These are phyloP conservation scores for Cutaneotrichosporon arboriforme DNA, from an alignment of 1,284 basidiomycete species.

Conservation along the genomic window DNA sequence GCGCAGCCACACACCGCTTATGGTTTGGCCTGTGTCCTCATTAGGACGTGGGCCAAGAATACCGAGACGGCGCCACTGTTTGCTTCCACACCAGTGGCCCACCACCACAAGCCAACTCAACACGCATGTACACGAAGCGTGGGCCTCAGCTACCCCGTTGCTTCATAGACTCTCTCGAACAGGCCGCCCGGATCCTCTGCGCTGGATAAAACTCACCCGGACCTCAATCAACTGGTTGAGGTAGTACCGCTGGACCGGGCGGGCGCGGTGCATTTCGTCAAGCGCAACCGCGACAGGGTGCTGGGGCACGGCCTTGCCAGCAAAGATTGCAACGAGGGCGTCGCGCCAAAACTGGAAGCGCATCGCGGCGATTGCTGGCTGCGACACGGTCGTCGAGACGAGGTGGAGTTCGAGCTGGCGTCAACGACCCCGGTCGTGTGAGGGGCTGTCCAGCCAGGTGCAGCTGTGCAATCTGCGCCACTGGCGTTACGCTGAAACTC, in stretches of 20 bases:
- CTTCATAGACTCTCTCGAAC: too few relatives aligned
- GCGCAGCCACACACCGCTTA: too few relatives aligned
- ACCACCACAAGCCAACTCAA: too few relatives aligned
- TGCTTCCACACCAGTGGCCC: too few relatives aligned
- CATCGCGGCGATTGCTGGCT: slow-evolving; percentile 74
- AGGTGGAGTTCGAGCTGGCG: slow-evolving; percentile 75
- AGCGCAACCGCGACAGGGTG: slow-evolving; percentile 79
- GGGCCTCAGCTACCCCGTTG: too few relatives aligned
- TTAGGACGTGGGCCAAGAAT: too few relatives aligned
- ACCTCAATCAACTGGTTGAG: slow-evolving; percentile 79
- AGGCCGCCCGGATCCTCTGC: too few relatives aligned
- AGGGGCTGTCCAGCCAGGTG: too few relatives aligned
- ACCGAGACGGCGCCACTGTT: too few relatives aligned
- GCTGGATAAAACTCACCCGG: slow-evolving; percentile 55
- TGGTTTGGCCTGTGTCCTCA: too few relatives aligned
- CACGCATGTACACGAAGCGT: too few relatives aligned
- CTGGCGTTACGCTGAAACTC: slow-evolving; percentile 42
- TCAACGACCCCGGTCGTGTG: neutral
- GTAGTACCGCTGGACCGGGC: slow-evolving; percentile 58
- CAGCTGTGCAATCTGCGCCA: too few relatives aligned
- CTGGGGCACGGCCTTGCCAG: slow-evolving; percentile 51
- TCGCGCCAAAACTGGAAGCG: slow-evolving; percentile 92
- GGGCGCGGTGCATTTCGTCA: slow-evolving; percentile 55
- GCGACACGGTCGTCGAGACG: slow-evolving; percentile 72
- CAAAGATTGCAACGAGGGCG: slow-evolving; percentile 61